Base-by-base conservation (phyloP, 108 stramenopile genomes). In the Skeletonema grethae region DNA sequence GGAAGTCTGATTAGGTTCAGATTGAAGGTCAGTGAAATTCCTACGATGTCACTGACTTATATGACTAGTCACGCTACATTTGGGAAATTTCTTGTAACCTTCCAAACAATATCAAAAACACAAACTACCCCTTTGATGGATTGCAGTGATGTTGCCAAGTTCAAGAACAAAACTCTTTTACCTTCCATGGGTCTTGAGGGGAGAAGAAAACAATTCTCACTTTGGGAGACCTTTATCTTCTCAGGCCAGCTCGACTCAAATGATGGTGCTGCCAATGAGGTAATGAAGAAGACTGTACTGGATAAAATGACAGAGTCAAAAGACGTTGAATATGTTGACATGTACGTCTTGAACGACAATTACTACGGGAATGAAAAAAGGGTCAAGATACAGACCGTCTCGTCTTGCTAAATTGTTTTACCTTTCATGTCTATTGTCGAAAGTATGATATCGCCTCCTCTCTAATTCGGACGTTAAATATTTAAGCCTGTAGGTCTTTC, bases 1-100 rank as follows among this genome's bases (percentile, higher is more conserved):
- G 73, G 73, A 22, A 75, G 73, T 41, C 31, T 75, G 3, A 69
- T 72, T 29, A 32, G 56, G 38, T 72, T 72, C 41, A 62, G 72
- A 28, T 20, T 72, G 8, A 72, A 58, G 15, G 39, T 72, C 7
- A 64, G 16, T 57, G 63, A 22, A 11, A 34, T 36, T 0, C 72
- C 72, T 22, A 72, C 62, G 2, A 41, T 72, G 3, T 72, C 72
- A 16, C 12, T 72, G 9, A 65, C 63, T 41, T 72, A 72, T 38
- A 72, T 72, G 72, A 43, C 18, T 9, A 72, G 72, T 64, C 63
- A 72, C n/a, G 38, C 55, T 15, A 43, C 63, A 20, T 72, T 72
- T 45, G 72, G 72, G 25, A 41, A 36, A 45, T 56, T 63, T 36
- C 20, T 20, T 11, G 72, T 72, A 13, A 57, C 63, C 3, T 72